Evolutionary conservation across 1,284 basidiomycete genomes (phyloP).

Genomic region (Fomitopsis schrenkii): DNA sequence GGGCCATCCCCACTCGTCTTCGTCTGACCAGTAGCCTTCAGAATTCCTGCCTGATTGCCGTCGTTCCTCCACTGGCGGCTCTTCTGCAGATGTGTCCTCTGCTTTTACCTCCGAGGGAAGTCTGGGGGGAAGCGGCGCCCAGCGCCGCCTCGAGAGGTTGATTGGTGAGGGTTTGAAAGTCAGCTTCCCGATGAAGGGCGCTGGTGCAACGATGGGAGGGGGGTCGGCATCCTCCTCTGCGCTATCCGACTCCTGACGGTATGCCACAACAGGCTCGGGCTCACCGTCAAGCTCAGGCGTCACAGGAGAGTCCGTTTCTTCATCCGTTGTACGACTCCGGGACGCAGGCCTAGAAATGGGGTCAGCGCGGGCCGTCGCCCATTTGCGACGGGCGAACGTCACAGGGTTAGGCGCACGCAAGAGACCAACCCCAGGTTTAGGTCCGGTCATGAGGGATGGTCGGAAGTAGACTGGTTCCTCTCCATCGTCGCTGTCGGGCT

Average conservation of each 20-base stretch:
- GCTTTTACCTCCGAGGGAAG: neutral
- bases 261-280: constrained; percentile 1
- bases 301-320: constrained; percentile 20
- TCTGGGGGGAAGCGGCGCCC: constrained; percentile 33
- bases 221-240: constrained; percentile 14
- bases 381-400: constrained; percentile 32
- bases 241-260: neutral
- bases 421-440: constrained; percentile 18
- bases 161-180: constrained; percentile 48
- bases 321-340: constrained; percentile 15
- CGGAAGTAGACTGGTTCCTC: constrained; percentile 7
- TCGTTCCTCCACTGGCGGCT: neutral
- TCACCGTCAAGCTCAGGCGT: constrained; percentile 18
- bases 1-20: neutral
- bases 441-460: constrained; percentile 11
- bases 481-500: constrained; percentile 11
- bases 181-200: constrained; percentile 20
- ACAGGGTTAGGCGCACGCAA: constrained; percentile 29
- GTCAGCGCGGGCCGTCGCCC: constrained; percentile 23
- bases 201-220: constrained; percentile 17
- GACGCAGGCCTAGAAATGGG: constrained; percentile 7
- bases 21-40: neutral
- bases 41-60: neutral
- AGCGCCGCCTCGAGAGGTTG: constrained; percentile 50
- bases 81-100: neutral